Conservation (phyloP, 1,284 basidiomycete species). For the Kwoniella shivajii region DNA sequence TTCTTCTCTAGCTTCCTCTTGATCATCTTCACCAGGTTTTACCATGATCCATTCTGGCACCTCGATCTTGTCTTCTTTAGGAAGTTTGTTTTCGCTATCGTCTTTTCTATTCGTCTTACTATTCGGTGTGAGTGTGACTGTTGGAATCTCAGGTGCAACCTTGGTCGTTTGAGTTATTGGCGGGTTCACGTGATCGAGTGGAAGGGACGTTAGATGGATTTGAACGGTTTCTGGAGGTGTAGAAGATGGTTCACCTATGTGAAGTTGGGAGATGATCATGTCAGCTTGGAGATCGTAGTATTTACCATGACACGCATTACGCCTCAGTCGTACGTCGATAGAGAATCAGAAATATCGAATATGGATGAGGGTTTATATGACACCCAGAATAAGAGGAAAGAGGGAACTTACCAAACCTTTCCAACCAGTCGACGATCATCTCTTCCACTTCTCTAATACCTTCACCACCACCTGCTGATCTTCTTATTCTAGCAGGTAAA, state of each 20-base stretch:
- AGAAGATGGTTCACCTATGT: conserved; percentile 68
- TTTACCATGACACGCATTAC: too few species aligned
- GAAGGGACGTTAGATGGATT: conserved; percentile 68
- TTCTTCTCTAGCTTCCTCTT: conserved; percentile 47
- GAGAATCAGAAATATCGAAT: too few species aligned
- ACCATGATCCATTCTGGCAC: conserved; percentile 46
- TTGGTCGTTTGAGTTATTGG: conserved; percentile 11
- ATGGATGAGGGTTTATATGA: too few species aligned
- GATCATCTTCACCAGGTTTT: conserved; percentile 44
- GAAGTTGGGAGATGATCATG: not conserved
- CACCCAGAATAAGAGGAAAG: conserved; percentile 26
- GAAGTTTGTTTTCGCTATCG: not conserved
- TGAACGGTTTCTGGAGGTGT: conserved; percentile 66
- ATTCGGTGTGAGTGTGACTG: conserved; percentile 26
- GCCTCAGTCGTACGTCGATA: too few species aligned
- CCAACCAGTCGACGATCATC: conserved; percentile 79
- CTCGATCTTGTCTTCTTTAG: conserved; percentile 34
- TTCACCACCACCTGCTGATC: conserved; percentile 66
- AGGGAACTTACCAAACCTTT: conserved; percentile 71
- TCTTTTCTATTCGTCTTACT: conserved; percentile 1
- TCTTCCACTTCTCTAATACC: conserved; percentile 68
- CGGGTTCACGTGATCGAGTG: conserved; percentile 29
- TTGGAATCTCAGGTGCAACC: conserved; percentile 6
- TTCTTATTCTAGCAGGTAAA: conserved; percentile 72
- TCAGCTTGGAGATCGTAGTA: not conserved